Base-by-base conservation (phyloP, 768 basidiomycete genomes). In the Phanerochaete sordida region DNA sequence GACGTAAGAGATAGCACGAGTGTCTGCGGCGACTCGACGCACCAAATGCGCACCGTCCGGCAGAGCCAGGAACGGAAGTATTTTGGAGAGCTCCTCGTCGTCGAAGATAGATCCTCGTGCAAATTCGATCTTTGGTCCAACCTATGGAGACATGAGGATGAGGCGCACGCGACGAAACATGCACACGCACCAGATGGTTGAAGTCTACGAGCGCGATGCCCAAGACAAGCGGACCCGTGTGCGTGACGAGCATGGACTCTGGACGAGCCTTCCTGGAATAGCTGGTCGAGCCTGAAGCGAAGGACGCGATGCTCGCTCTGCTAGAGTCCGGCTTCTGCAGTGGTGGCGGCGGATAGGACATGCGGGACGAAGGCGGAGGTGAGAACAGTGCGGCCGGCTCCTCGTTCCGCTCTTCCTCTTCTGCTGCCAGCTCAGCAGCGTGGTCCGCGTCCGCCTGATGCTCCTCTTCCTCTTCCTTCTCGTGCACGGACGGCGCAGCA, bases 41-140 rank as follows among this genome's bases (percentile, higher is more conserved):
- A 95, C 93, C 65, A 97, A 72, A 75, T 99, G 97, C 11, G 97
- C 97, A 19, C 97, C 97, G 68, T 99, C 97, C 1, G 97, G 97
- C 27, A 99, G 81, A 0, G 97, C 97, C 13, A 99, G 81, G 75
- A 99, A 98, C 0, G 97, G 97, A 30, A 99, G 78, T 33, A 93
- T 86, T 71, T 88, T 90, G 33, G 79, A 77, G 28, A 98, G 79
- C 69, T 95, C 92, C 61, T 93, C 91, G 69, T 98, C 88, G 35
- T 91, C 82, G 63, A 91, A 88, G 30, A 96, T 82, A 2, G 86
- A 85, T 2, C 91, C 91, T 66, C 84, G 78, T 19, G 83, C 84
- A 62, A 91, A 90, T 66, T 99, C 95, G 57, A 98, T 90, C 50
- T 84, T 87, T 21, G 97, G 97, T 0, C 97, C 97, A 50, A 98